Conservation (phyloP, 306 rosid species). For the Vigna reflexopilosa region DNA sequence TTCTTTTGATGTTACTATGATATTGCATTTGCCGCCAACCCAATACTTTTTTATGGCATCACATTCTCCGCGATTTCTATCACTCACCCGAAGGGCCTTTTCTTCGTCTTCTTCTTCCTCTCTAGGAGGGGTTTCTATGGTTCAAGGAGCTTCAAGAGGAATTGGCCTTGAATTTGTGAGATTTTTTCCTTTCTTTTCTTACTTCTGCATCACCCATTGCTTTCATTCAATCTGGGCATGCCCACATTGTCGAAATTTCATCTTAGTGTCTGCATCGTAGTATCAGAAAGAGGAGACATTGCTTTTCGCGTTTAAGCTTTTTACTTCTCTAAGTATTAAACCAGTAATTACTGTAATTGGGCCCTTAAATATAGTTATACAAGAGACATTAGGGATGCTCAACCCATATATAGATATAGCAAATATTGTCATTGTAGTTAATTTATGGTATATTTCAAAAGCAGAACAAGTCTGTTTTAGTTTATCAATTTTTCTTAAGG, state of each 20-base stretch:
- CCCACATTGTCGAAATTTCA: conserved; percentile 23
- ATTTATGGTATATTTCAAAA: conserved; percentile 11
- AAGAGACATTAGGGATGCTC: too few species aligned
- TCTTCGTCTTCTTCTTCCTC: conserved; percentile 40
- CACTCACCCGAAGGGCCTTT: conserved; percentile 45
- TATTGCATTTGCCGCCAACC: not conserved
- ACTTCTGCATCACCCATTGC: not conserved
- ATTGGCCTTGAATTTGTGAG: conserved; percentile 66
- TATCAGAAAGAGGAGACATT: not conserved
- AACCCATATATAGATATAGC: too few species aligned
- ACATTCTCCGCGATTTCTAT: conserved; percentile 34
- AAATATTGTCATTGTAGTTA: not conserved
- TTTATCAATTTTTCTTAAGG: not conserved
- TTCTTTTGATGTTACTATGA: conserved; percentile 7
- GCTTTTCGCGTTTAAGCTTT: not conserved
- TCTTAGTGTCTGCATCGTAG: not conserved
- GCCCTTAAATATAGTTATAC: too few species aligned
- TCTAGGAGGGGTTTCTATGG: conserved; percentile 54
- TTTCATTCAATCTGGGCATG: not conserved
- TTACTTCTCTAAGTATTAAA: not conserved
- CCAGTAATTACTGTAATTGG: not conserved
- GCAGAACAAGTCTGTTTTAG: not conserved
- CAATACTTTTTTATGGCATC: conserved; percentile 48
- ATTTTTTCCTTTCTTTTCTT: not conserved
- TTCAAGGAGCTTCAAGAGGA: conserved; percentile 74